Conservation (phyloP, 768 basidiomycete species). For the Leucosporidium scottii region DNA sequence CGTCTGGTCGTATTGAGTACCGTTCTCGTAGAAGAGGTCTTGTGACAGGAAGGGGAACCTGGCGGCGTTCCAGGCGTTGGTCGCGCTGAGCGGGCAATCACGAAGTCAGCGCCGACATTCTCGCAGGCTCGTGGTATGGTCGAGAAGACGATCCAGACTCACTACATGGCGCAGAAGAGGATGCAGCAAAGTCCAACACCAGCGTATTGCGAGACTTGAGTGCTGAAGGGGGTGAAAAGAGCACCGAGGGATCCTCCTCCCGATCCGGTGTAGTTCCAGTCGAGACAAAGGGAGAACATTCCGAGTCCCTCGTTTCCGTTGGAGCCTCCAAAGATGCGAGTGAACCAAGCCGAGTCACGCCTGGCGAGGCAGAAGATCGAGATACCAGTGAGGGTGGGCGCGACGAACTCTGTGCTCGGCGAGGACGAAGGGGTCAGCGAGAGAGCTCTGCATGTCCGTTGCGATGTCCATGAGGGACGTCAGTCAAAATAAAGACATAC, state of each 20-base stretch:
- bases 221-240: constrained; percentile 40
- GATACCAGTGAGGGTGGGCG: constrained; percentile 33
- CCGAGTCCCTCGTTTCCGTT: constrained; percentile 44
- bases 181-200: constrained; percentile 35
- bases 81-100: not conserved
- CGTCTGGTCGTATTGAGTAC: constrained; percentile 34
- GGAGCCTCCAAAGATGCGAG: constrained; percentile 46
- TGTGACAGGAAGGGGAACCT: constrained; percentile 42
- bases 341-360: constrained; percentile 38
- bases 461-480: too few relatives aligned
- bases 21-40: constrained; percentile 36
- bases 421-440: too few relatives aligned
- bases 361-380: constrained; percentile 43
- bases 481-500: too few relatives aligned
- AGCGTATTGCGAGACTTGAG: constrained; percentile 37
- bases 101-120: not conserved
- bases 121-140: not conserved
- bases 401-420: constrained; percentile 33
- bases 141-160: not conserved
- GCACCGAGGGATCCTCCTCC: constrained; percentile 24
- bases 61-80: constrained; percentile 39
- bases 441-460: too few relatives aligned
- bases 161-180: constrained; percentile 34
- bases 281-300: constrained; percentile 23
- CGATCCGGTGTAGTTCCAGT: not conserved